phyloP scores from a whole-genome alignment of 768 basidiomycete genomes.

The Pulveroboletus sp. region DNA sequence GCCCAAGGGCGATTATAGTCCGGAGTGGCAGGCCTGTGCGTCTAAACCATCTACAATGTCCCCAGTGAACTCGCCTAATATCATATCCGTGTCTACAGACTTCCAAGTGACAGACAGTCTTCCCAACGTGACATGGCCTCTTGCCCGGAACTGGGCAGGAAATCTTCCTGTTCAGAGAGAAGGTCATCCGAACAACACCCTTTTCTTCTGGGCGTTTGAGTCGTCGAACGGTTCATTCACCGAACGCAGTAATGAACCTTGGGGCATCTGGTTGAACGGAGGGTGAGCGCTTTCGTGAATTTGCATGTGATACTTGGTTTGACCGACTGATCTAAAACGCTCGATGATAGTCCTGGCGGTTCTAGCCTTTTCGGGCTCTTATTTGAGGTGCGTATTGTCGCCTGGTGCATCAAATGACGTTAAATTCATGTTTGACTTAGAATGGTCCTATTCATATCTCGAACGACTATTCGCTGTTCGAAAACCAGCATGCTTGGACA shows the following conservation, averaged over 20 bases:
- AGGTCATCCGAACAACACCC: conserved; percentile 59
- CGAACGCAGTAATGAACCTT: conserved; percentile 43
- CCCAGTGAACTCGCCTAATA: not conserved
- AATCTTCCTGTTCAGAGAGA: conserved; percentile 58
- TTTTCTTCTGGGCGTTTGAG: conserved; percentile 67
- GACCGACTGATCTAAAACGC: not conserved
- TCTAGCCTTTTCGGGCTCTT: conserved; percentile 64
- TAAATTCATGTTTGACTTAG: conserved; percentile 29
- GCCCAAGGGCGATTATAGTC: conserved; percentile 45
- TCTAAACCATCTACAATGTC: not conserved
- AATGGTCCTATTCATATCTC: conserved; percentile 67
- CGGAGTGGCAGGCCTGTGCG: conserved; percentile 62
- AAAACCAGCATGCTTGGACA: conserved; percentile 57
- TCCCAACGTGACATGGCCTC: conserved; percentile 57
- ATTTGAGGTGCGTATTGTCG: conserved; percentile 49
- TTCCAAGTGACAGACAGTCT: conserved; percentile 53
- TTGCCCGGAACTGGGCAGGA: conserved; percentile 55
- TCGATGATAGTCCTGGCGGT: conserved; percentile 51
- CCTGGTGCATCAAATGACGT: not conserved
- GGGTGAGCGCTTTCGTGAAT: conserved; percentile 43
- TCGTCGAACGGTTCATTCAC: conserved; percentile 55
- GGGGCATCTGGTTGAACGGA: conserved; percentile 75
- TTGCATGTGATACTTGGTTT: too few species aligned
- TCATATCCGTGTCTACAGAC: conserved; percentile 36
- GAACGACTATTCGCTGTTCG: conserved; percentile 43